These are phyloP conservation scores for Martiniozyma abietophila DNA, from an alignment of 805 yeast species.

Conservation along the genomic window DNA sequence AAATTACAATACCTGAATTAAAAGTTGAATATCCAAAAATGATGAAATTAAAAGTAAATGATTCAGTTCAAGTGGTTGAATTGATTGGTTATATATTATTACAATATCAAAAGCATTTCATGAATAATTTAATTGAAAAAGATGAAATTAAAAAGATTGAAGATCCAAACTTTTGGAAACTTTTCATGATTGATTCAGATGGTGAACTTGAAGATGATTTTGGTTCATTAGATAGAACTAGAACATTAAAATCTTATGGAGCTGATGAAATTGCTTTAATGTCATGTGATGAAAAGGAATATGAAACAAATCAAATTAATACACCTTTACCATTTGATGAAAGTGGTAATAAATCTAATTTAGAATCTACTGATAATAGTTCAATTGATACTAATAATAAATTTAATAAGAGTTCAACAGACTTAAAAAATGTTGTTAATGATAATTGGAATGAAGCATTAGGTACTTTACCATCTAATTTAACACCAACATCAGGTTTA, in stretches of 20 bases:
- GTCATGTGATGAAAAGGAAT: slow-evolving; percentile 41
- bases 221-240: slow-evolving; percentile 71
- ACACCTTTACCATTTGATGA: slow-evolving; percentile 39
- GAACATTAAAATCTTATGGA: slow-evolving; percentile 52
- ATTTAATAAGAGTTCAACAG: not conserved
- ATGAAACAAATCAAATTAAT: slow-evolving; percentile 35
- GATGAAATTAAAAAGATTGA: slow-evolving; percentile 12
- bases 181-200: slow-evolving; percentile 85
- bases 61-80: slow-evolving; percentile 38
- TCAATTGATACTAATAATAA: not conserved
- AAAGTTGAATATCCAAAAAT: slow-evolving; percentile 8
- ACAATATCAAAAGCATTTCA: slow-evolving; percentile 22
- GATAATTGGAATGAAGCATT: slow-evolving; percentile 7
- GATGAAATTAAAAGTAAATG: slow-evolving; percentile 21
- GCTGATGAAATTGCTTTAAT: slow-evolving; percentile 78
- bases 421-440: slow-evolving; percentile 1
- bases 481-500: slow-evolving; percentile 19
- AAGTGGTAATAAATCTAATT: not conserved
- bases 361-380: not conserved
- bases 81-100: slow-evolving; percentile 47
- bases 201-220: slow-evolving; percentile 90
- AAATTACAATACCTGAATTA: slow-evolving; percentile 17
- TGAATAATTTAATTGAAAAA: too few species aligned
- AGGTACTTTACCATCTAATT: slow-evolving; percentile 13
- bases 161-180: slow-evolving; percentile 64